phyloP scores from a whole-genome alignment of 2,329 filamentous ascomycete species.

The Aspergillus sp. region DNA sequence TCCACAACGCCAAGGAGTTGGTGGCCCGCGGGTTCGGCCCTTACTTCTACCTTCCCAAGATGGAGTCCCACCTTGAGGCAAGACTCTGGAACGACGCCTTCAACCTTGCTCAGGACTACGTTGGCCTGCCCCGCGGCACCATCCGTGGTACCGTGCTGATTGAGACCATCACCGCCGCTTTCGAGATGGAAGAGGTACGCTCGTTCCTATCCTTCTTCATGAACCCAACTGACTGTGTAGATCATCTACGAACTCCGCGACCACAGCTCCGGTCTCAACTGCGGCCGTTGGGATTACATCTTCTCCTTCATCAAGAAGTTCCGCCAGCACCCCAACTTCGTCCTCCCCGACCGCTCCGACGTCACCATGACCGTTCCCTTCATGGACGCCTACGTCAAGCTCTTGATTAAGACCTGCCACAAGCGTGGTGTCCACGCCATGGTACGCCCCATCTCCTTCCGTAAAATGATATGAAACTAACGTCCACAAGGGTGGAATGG shows the following conservation, averaged over 20 bases:
- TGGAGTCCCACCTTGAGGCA: conserved; percentile 97
- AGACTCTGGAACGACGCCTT: conserved; percentile 98
- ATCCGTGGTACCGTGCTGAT: conserved; percentile 95
- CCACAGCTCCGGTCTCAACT: conserved; percentile 95
- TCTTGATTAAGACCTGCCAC: conserved; percentile 98
- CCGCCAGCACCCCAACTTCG: conserved; percentile 89
- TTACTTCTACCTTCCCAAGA: conserved; percentile 98
- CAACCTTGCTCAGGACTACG: conserved; percentile 92
- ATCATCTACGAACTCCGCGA: conserved; percentile 99
- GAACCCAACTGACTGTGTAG: conserved; percentile 31
- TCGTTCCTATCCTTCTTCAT: neutral
- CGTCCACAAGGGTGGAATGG: conserved; percentile 74
- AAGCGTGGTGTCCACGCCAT: conserved; percentile 96
- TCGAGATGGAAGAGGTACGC: conserved; percentile 91
- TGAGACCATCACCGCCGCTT: conserved; percentile 95
- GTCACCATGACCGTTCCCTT: conserved; percentile 99
- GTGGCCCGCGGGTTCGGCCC: conserved; percentile 83
- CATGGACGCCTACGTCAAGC: conserved; percentile 96
- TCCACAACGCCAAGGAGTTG: conserved; percentile 92
- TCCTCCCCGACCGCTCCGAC: conserved; percentile 85
- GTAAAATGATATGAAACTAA: neutral
- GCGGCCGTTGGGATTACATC: conserved; percentile 99
- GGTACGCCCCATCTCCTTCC: conserved; percentile 50
- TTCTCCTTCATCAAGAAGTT: conserved; percentile 99
- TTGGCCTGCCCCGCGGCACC: conserved; percentile 86